phyloP scores from a whole-genome alignment of 2,329 filamentous ascomycete genomes.

The Colletotrichum noveboracense region DNA sequence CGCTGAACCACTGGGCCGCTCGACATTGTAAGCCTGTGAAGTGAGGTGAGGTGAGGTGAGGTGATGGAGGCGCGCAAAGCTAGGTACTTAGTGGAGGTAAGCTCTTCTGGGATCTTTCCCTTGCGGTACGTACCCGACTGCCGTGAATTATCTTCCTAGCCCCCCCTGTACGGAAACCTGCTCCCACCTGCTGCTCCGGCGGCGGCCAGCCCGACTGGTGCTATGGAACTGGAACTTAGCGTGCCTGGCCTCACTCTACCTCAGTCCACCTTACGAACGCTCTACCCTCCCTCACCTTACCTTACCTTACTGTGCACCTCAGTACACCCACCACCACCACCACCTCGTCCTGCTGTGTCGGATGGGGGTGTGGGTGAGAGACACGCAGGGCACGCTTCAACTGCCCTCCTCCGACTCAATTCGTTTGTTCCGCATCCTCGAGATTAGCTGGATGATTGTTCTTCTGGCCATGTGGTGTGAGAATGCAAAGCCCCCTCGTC shows the following conservation, averaged over 20 bases:
- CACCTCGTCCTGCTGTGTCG: not conserved
- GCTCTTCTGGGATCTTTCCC: not conserved
- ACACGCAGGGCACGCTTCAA: not conserved
- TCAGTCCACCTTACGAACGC: not conserved
- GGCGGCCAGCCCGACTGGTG: conserved; percentile 7
- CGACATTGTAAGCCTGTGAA: not conserved
- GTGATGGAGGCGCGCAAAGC: not conserved
- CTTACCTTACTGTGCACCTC: not conserved
- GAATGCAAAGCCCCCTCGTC: not conserved
- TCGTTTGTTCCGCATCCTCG: not conserved
- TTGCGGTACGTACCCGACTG: conserved; percentile 6
- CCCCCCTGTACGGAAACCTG: conserved; percentile 8
- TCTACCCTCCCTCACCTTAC: not conserved
- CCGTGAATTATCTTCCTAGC: not conserved
- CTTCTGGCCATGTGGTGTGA: not conserved
- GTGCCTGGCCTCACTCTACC: not conserved
- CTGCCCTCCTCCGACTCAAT: not conserved
- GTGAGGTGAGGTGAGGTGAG: not conserved
- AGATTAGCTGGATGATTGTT: not conserved
- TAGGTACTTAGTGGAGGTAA: not conserved
- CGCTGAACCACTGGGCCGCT: not conserved
- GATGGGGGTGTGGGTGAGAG: not conserved
- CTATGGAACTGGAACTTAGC: not conserved
- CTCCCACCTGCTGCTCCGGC: conserved; percentile 9
- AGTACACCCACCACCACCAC: not conserved